Percentiles rank a stretch among this genome's conserved stretches.
These are phyloP conservation scores for Berberis vulgaris DNA, from an alignment of 164 flowering plant genomes.

Conservation along the genomic window DNA sequence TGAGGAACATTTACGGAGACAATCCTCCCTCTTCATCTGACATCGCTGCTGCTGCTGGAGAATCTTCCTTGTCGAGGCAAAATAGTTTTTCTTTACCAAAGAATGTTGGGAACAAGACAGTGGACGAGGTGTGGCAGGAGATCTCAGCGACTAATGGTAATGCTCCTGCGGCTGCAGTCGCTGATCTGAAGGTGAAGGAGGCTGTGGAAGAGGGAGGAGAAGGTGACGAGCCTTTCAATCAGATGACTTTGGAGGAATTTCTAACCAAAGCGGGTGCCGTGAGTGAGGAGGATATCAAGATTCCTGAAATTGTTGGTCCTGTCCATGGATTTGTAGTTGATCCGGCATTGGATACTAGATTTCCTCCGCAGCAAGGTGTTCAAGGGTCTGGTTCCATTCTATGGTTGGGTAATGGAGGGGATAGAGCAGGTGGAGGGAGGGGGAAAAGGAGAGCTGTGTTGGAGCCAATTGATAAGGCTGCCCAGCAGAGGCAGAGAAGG, in stretches of 20 bases:
- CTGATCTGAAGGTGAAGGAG: background rate
- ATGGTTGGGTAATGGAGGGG: conserved; percentile 43
- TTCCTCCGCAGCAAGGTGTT: conserved; percentile 14
- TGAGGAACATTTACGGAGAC: conserved; percentile 24
- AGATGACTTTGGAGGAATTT: conserved; percentile 75
- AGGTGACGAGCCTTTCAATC: conserved; percentile 23
- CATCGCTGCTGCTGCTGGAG: background rate
- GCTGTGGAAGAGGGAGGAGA: conserved; percentile 1
- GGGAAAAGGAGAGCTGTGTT: conserved; percentile 32
- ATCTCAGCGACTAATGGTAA: conserved; percentile 21
- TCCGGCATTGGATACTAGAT: conserved; percentile 15
- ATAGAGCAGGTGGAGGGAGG: conserved; percentile 20
- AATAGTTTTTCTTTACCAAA: no score
- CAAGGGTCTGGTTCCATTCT: conserved; percentile 20
- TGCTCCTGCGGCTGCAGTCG: background rate
- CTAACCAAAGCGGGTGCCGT: conserved; percentile 44
- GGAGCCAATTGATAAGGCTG: conserved; percentile 53
- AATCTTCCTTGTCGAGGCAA: no score
- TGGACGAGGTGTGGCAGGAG: conserved; percentile 59
- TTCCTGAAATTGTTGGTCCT: conserved; percentile 20
- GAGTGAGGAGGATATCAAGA: conserved; percentile 33
- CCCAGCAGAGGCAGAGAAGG: conserved; percentile 67
- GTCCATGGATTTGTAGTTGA: conserved; percentile 34
- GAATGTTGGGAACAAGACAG: conserved; percentile 17
- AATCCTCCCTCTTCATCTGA: conserved; percentile 16